Percentiles rank a stretch among this genome's conserved stretches.
These are phyloP conservation scores for Marsdenia floribunda DNA, from an alignment of 257 asterid genomes.

Conservation along the genomic window DNA sequence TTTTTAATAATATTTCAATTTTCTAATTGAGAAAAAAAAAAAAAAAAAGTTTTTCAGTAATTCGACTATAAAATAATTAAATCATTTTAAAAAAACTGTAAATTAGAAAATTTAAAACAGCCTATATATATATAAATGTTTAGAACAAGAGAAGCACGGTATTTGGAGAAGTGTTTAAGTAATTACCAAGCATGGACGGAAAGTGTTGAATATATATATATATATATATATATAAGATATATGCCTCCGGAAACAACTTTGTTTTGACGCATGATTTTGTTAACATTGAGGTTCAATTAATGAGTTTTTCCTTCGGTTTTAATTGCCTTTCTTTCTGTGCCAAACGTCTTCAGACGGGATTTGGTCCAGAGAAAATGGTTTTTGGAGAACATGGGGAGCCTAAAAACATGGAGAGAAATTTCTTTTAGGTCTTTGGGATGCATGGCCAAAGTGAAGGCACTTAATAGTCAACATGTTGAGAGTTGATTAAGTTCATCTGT, in stretches of 20 bases:
- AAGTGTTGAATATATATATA: too few relatives aligned
- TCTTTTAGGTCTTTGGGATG: background rate
- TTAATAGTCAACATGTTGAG: background rate
- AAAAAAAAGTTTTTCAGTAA: too few relatives aligned
- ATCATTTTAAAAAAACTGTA: too few relatives aligned
- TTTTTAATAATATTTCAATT: too few relatives aligned
- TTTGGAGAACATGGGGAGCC: constrained; percentile 1
- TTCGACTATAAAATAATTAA: too few relatives aligned
- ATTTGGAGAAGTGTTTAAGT: too few relatives aligned
- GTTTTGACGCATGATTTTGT: background rate
- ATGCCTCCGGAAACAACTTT: background rate
- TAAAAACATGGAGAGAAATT: background rate
- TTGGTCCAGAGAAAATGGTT: background rate
- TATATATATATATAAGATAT: too few relatives aligned
- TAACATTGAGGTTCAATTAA: background rate
- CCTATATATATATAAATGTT: too few relatives aligned
- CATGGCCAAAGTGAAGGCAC: background rate
- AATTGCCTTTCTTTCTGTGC: background rate
- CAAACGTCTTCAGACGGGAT: background rate
- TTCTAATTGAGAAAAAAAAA: too few relatives aligned
- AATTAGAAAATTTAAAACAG: too few relatives aligned
- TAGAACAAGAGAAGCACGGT: too few relatives aligned
- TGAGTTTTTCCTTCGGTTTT: background rate
- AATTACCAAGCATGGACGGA: background rate
- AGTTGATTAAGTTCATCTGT: background rate